phyloP scores from a whole-genome alignment of 2,329 filamentous ascomycete species.

The Nakataea oryzae region DNA sequence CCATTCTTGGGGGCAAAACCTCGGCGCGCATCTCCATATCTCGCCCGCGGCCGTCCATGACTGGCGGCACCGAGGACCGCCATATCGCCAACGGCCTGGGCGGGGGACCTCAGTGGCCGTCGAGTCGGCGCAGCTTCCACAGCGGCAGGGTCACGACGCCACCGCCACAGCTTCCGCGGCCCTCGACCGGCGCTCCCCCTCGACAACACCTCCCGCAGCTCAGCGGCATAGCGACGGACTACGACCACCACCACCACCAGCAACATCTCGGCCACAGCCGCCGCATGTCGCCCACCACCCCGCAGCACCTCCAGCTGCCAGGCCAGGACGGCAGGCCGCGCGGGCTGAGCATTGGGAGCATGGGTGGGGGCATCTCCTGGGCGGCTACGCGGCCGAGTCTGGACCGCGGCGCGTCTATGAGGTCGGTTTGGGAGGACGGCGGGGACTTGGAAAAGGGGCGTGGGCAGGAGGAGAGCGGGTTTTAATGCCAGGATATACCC shows the following conservation, averaged over 20 bases:
- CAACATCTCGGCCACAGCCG: neutral
- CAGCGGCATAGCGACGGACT: neutral
- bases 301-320: neutral
- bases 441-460: neutral
- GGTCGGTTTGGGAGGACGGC: neutral
- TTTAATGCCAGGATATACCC: neutral
- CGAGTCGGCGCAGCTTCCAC: neutral
- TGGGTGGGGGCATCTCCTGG: neutral
- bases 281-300: neutral
- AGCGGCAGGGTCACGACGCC: neutral
- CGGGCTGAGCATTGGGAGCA: neutral
- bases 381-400: neutral
- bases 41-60: neutral
- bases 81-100: neutral
- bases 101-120: neutral
- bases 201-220: neutral
- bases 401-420: neutral
- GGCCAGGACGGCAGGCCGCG: neutral
- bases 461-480: neutral
- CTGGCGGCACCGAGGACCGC: neutral
- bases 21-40: neutral
- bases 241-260: neutral
- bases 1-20: neutral
- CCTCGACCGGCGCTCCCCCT: neutral
- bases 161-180: too few species aligned